Base-by-base conservation (phyloP, 1,284 basidiomycete genomes). In the Sporisorium iseilematis-ciliati region DNA sequence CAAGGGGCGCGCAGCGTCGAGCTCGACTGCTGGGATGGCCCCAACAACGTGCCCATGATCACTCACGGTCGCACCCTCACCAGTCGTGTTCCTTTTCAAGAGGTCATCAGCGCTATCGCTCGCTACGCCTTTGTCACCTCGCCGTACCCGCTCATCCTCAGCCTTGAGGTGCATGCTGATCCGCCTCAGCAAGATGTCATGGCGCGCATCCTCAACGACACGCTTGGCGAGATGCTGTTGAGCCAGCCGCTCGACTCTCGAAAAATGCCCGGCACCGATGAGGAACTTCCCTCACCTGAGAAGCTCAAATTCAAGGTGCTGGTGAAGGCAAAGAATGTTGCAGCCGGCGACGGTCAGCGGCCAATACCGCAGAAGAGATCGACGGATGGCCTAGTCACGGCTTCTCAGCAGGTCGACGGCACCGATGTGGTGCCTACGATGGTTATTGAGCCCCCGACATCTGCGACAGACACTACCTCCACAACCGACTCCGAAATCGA, bases 21-120 rank as follows among this genome's bases (percentile, higher is more conserved):
- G 62, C 74, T 99, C 79, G 96, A 99, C 79, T 91, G 96, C 54
- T 97, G 92, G 86, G 93, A 97, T 78, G 95, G 96, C 11, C 92
- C 95, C 35, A 85, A 85, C 53, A 79, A 78, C 8, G 73, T 16
- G 75, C 85, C 73, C 4, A 82, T 76, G 67, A 83, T 82, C 92
- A 92, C 80, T 92, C 97, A 99, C 80, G 95, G 94, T 31, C 92
- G 92, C 70, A 98, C 96, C 0, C 88, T 98, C 33, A 99, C 96
- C 0, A 90, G 91, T 26, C 93, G 92, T 73, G 91, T 99, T 3
- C 87, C 93, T 0, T 88, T 94, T 3, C 90, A 92, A 25, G 93
- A 94, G 72, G 91, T 96, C 54, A 93, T 95, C 83, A 87, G 90
- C 40, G 94, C 95, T 0, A 93, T 99, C 82, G 89, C 89, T 26